phyloP scores from a whole-genome alignment of 805 yeast species.

The Sugiyamaella valdiviana region DNA sequence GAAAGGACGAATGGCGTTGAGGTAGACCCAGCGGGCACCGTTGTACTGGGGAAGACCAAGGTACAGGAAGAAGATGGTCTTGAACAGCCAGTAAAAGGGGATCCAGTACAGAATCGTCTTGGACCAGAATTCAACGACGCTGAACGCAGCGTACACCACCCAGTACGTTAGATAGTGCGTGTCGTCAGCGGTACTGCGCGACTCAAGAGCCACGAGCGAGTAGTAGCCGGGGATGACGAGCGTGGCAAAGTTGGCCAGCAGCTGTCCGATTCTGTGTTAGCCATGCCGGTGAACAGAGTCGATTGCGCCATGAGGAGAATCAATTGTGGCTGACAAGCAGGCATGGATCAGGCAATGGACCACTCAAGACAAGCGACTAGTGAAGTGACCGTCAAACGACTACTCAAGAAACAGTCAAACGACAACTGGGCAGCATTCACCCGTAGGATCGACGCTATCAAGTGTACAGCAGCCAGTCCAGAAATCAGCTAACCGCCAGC shows the following conservation, averaged over 20 bases:
- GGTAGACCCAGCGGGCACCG: constrained; percentile 76
- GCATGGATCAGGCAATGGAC: too few species aligned
- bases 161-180: constrained; percentile 87
- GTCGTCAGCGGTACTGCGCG: constrained; percentile 66
- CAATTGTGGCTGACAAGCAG: too few species aligned
- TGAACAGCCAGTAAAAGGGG: constrained; percentile 93
- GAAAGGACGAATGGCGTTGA: constrained; percentile 60
- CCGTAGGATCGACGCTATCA: too few species aligned
- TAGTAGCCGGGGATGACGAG: constrained; percentile 85
- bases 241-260: constrained; percentile 87
- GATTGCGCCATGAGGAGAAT: too few species aligned
- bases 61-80: constrained; percentile 81
- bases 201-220: constrained; percentile 78
- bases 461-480: too few species aligned
- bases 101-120: constrained; percentile 88
- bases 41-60: constrained; percentile 81
- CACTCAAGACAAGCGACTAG: too few species aligned
- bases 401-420: too few species aligned
- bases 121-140: constrained; percentile 93
- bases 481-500: too few species aligned
- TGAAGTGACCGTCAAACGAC: too few species aligned
- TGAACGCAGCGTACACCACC: constrained; percentile 94
- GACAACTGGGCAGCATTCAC: too few species aligned
- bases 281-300: too few species aligned
- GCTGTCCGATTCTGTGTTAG: constrained; percentile 59